These are phyloP conservation scores for Phlebiopsis gigantea DNA, from an alignment of 768 basidiomycete genomes.

Conservation along the genomic window DNA sequence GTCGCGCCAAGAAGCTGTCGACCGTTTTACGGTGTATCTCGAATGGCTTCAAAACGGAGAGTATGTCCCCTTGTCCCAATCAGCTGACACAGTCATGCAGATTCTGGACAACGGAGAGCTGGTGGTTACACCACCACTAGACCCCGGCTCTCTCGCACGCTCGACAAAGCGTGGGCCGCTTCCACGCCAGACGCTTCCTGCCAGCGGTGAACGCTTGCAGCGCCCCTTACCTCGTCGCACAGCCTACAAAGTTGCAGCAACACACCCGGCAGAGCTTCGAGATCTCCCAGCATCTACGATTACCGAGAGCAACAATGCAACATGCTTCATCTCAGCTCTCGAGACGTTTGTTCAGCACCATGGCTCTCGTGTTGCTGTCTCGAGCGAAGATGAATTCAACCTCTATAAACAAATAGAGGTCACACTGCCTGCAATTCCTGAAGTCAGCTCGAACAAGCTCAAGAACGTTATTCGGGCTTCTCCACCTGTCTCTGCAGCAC, in stretches of 20 bases:
- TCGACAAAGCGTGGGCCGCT: not conserved
- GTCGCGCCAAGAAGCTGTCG: slow-evolving; percentile 19
- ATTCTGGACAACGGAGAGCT: not conserved
- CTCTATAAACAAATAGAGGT: slow-evolving; percentile 1
- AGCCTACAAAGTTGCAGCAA: not conserved
- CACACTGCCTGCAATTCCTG: not conserved
- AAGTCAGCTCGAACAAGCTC: slow-evolving; percentile 2
- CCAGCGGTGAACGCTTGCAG: not conserved
- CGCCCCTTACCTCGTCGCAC: not conserved
- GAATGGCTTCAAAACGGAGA: not conserved
- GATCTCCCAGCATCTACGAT: not conserved
- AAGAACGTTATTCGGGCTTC: slow-evolving; percentile 10
- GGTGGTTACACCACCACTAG: too few species aligned
- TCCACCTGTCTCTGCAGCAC: not conserved
- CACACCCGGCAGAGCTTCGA: not conserved
- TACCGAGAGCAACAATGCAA: not conserved
- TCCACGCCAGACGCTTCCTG: not conserved
- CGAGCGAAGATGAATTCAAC: not conserved
- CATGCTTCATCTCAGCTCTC: not conserved
- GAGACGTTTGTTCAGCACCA: not conserved
- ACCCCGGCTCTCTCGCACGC: not conserved
- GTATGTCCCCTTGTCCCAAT: not conserved
- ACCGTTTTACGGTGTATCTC: slow-evolving; percentile 7
- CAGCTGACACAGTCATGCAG: not conserved
- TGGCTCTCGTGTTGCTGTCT: not conserved